Evolutionary conservation across 805 yeast species (phyloP).

Genomic region (Candida hispaniensis): DNA sequence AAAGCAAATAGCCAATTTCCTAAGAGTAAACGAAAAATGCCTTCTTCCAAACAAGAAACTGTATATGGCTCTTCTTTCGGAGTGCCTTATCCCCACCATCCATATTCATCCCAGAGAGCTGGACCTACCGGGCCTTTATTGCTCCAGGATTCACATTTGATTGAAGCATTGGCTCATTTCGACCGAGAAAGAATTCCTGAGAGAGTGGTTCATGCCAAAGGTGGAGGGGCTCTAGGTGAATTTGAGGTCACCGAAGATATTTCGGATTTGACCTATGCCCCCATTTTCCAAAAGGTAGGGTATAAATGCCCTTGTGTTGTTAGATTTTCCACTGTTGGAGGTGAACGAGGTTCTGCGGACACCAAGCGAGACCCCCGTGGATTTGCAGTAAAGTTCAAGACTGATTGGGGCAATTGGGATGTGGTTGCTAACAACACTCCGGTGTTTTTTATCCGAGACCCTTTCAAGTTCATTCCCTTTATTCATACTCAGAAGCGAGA

Average conservation of each 20-base stretch:
- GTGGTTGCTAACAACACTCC: slow-evolving; percentile 83
- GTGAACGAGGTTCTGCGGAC: slow-evolving; percentile 73
- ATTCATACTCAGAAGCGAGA: slow-evolving; percentile 84
- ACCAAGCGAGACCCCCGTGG: slow-evolving; percentile 86
- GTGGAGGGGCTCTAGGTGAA: slow-evolving; percentile 81
- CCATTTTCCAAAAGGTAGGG: slow-evolving; percentile 57
- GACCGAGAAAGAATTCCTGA: slow-evolving; percentile 88
- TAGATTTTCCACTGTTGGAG: slow-evolving; percentile 82
- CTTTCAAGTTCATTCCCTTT: slow-evolving; percentile 75
- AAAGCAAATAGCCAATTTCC: slow-evolving; percentile 10
- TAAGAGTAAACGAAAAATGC: too few species aligned
- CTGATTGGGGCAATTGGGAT: slow-evolving; percentile 78
- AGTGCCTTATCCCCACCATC: slow-evolving; percentile 17
- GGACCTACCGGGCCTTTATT: slow-evolving; percentile 70
- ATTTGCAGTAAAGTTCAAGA: slow-evolving; percentile 66
- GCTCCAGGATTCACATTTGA: slow-evolving; percentile 68
- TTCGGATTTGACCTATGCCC: slow-evolving; percentile 57
- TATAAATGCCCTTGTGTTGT: slow-evolving; percentile 58
- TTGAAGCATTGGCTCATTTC: slow-evolving; percentile 76
- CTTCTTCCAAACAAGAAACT: slow-evolving; percentile 13
- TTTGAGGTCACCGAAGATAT: slow-evolving; percentile 84
- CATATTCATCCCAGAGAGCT: slow-evolving; percentile 36
- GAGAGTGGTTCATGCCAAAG: slow-evolving; percentile 89
- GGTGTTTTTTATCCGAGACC: slow-evolving; percentile 74
- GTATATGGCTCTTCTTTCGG: slow-evolving; percentile 13